Base-by-base conservation (phyloP, 371 early-diverging fungal species). In the Dipsacomyces acuminosporus region DNA sequence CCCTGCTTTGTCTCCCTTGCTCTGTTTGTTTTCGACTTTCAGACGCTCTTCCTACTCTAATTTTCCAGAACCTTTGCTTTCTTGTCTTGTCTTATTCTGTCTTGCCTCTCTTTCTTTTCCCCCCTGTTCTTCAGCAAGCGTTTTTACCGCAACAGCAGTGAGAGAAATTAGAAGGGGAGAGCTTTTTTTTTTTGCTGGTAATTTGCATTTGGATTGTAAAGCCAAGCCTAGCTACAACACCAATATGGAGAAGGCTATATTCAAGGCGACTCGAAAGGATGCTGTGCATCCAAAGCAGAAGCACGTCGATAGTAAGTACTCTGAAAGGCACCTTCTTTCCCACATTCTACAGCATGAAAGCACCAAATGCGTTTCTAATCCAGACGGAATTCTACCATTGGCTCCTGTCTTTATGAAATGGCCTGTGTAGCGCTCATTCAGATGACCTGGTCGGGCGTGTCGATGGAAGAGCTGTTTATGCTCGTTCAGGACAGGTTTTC, bases 251-350 rank as follows among this genome's bases (percentile, higher is more conserved):
- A 84, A 83, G 65, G 84, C 89, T 20, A 76, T 88, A 13, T 60
- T 81, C 64, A 89, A 89, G 78, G 89, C 87, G 22, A 87, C 89
- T 21, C 77, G 85, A 59, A 78, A 84, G 55, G 86, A 89, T 56
- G 79, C 81, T 51, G 79, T 80, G 46, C 82, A 84, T 55, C 88
- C 89, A 6, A 93, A 93, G 71, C 80, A 81, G 50, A 93, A 93
- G 69, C 92, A 93, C 74, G 78, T 91, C 51, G 76, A 83, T 53
- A 80, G 93, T 91, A 80, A 57, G 80, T 65, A 24, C 18, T 33
- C 11, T 11, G 7, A 5, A 30, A 30, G 5, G 8, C 19, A 8
- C 23, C 21, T 44, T 21, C 38, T n/a, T n/a, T n/a, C n/a, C n/a
- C n/a, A n/a, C n/a, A n/a, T n/a, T n/a, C n/a, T n/a, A n/a, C n/a